Conservation (phyloP, 768 basidiomycete genomes). For the Exidia glandulosa region DNA sequence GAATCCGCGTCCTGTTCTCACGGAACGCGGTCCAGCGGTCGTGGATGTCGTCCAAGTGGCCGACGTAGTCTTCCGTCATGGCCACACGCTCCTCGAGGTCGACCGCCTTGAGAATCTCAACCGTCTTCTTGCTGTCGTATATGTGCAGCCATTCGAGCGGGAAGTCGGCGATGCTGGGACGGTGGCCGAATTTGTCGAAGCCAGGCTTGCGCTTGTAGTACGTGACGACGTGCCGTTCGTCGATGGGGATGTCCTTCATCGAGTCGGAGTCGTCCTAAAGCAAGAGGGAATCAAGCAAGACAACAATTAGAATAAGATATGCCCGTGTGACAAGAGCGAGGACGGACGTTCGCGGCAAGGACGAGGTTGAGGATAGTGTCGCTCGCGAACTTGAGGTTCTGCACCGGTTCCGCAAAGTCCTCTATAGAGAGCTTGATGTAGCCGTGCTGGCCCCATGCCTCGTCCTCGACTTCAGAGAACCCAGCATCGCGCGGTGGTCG, state of each 20-base stretch:
- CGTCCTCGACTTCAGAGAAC: constrained; percentile 23
- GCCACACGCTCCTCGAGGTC: too few relatives aligned
- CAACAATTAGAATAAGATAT: constrained; percentile 5
- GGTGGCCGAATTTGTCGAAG: constrained; percentile 37
- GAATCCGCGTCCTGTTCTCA: too few relatives aligned
- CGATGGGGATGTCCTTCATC: constrained; percentile 58
- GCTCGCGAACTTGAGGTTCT: constrained; percentile 93
- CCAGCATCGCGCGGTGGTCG: constrained; percentile 64
- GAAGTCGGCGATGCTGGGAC: constrained; percentile 68
- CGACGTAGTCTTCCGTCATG: too few relatives aligned
- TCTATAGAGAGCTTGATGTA: constrained; percentile 89
- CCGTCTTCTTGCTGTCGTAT: too few relatives aligned
- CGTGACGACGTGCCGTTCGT: constrained; percentile 68
- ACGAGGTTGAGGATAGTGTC: constrained; percentile 74
- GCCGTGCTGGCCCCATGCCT: constrained; percentile 50
- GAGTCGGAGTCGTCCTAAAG: constrained; percentile 28
- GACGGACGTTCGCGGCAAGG: constrained; percentile 73
- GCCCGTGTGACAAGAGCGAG: not conserved
- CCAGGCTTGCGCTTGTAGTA: constrained; percentile 63
- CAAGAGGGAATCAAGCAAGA: constrained; percentile 5
- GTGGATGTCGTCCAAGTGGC: too few relatives aligned
- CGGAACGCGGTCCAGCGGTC: too few relatives aligned
- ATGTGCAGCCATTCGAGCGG: constrained; percentile 66
- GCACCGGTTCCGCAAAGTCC: constrained; percentile 64
- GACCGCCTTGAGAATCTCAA: too few relatives aligned